Evolutionary conservation across 352 stramenopile genomes (phyloP).

Genomic region (Pythium aquatile): DNA sequence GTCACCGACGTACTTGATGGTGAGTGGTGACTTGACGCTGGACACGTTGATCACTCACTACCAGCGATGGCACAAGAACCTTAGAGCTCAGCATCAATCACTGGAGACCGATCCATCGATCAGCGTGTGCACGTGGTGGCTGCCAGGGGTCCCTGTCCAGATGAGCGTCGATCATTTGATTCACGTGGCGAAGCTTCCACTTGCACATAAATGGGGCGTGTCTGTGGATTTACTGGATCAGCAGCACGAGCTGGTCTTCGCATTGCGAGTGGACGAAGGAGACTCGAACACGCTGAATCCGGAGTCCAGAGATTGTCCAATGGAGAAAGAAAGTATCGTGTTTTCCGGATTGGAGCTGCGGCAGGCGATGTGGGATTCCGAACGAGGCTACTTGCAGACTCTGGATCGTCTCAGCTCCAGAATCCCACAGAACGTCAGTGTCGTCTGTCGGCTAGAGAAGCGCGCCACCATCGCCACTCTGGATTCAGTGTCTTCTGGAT

Average conservation of each 20-base stretch:
- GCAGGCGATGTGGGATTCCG: constrained; percentile 30
- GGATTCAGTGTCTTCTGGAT: background rate
- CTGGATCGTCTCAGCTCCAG: constrained; percentile 14
- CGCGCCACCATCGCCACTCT: background rate
- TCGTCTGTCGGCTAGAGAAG: constrained; percentile 15
- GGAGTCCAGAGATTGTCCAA: background rate
- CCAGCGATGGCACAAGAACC: constrained; percentile 4
- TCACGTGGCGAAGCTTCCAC: background rate
- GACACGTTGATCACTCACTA: constrained; percentile 17
- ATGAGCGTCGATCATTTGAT: constrained; percentile 15
- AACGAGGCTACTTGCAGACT: constrained; percentile 23
- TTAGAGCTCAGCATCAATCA: constrained; percentile 2
- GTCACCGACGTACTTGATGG: constrained; percentile 10
- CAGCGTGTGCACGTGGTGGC: constrained; percentile 18
- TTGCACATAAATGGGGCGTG: background rate
- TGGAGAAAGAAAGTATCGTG: constrained; percentile 9
- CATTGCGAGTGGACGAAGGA: background rate
- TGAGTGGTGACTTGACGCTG: constrained; percentile 10
- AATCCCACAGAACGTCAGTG: constrained; percentile 10
- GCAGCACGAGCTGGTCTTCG: constrained; percentile 5
- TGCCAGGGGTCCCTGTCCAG: constrained; percentile 7
- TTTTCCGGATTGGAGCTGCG: constrained; percentile 38
- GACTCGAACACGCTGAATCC: background rate
- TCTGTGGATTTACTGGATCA: background rate
- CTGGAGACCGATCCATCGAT: background rate